Evolutionary conservation across 768 basidiomycete genomes (phyloP).

Genomic region (Termitomyces sp.): DNA sequence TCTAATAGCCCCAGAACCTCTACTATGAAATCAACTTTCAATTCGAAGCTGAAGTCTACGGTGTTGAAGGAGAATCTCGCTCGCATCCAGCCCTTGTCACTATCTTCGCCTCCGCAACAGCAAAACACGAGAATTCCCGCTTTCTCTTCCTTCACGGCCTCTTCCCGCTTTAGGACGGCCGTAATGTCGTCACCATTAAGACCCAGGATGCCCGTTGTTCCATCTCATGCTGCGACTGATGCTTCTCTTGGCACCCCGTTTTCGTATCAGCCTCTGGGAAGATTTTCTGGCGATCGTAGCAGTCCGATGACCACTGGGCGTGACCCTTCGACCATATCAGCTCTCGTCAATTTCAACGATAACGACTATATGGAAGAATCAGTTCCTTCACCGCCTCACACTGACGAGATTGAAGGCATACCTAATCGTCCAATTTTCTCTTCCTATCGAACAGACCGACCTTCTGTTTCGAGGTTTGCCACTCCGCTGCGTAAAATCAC

Average conservation of each 20-base stretch:
- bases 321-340: neutral
- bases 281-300: neutral
- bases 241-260: neutral
- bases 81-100: neutral
- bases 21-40: neutral
- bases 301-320: too few species aligned
- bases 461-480: neutral
- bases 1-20: neutral
- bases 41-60: neutral
- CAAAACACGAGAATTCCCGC: neutral
- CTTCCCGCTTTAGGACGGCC: neutral
- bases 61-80: neutral
- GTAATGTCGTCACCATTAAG: neutral
- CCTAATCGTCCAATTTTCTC: neutral
- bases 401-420: neutral
- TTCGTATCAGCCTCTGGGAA: neutral
- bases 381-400: neutral
- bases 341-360: neutral
- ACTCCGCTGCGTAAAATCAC: neutral
- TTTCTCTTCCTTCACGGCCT: neutral
- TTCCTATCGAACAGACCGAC: too few species aligned
- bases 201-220: neutral
- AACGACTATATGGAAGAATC: neutral
- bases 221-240: too few species aligned
- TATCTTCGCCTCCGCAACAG: conserved; percentile 3